These are phyloP conservation scores for Brassica hybrid DNA, from an alignment of 441 rosid genomes.

Conservation along the genomic window DNA sequence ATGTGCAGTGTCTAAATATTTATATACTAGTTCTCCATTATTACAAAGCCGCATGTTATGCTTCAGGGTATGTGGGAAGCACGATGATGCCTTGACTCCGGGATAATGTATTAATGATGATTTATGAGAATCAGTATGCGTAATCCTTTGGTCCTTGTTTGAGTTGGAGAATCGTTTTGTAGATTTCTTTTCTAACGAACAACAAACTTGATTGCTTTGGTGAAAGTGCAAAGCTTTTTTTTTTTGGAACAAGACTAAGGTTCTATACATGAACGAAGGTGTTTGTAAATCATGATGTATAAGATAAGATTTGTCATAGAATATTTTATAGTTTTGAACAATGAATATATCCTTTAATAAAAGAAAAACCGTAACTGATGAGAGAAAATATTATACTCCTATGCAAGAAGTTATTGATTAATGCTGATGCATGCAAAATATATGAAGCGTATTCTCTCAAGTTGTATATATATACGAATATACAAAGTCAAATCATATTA, in stretches of 20 bases:
- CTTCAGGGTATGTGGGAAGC: constrained; percentile 40
- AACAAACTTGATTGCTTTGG: neutral
- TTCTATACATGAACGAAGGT: constrained; percentile 1
- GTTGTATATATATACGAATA: constrained; percentile 12
- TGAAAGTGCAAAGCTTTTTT: neutral
- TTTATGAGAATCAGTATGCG: constrained; percentile 17
- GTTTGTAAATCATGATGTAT: neutral
- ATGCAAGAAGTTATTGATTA: neutral
- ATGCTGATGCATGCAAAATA: constrained; percentile 17
- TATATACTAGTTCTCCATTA: neutral
- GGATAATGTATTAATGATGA: too few species aligned
- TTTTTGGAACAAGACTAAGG: neutral
- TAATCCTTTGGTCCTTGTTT: constrained; percentile 1
- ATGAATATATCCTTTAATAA: neutral
- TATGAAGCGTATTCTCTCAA: neutral
- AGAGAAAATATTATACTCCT: neutral
- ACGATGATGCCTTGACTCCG: constrained; percentile 39
- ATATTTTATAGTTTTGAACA: neutral
- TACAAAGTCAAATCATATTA: neutral
- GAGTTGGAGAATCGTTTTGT: constrained; percentile 18
- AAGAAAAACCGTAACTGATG: neutral
- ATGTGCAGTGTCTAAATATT: neutral
- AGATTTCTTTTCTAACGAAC: neutral
- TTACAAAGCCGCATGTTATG: constrained; percentile 22
- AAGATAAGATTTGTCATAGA: neutral